Percentiles rank a stretch among this genome's conserved stretches.
phyloP scores from a whole-genome alignment of 305 asterid species.

The Rubia tinctorum region DNA sequence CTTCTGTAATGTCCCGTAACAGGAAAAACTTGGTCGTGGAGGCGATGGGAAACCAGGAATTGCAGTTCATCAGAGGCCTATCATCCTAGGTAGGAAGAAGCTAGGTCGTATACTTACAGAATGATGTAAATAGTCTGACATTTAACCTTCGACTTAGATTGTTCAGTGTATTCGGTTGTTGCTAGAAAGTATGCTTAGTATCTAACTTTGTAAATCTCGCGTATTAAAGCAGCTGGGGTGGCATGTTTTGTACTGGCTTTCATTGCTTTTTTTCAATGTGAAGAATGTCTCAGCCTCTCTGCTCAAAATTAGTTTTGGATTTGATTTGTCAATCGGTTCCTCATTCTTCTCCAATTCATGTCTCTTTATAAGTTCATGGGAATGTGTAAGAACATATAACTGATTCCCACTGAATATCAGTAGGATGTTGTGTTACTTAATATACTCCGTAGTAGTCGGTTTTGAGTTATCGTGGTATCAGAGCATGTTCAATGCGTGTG shows the following conservation, averaged over 20 bases:
- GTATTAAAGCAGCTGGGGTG: background rate
- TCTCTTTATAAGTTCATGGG: background rate
- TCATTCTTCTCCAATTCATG: background rate
- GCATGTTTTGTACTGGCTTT: background rate
- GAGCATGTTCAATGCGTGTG: no score
- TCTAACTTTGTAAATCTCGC: background rate
- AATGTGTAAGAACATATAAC: background rate
- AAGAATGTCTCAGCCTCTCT: background rate
- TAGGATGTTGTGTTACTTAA: background rate
- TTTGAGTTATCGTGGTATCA: background rate
- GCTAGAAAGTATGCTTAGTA: background rate
- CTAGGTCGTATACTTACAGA: background rate
- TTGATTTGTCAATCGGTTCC: background rate
- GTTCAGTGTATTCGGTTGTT: background rate
- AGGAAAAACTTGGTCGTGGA: slow-evolving; percentile 10
- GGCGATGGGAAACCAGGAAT: slow-evolving; percentile 2
- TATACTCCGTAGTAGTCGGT: background rate
- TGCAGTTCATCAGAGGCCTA: background rate
- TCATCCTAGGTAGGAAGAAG: slow-evolving; percentile 9
- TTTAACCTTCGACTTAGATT: background rate
- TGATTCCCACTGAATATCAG: background rate
- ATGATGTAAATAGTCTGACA: background rate
- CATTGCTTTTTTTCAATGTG: background rate
- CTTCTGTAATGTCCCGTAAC: slow-evolving; percentile 1
- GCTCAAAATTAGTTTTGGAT: background rate